Conservation (phyloP, 148 eudicot genomes). For the Amaranthus palmeri region DNA sequence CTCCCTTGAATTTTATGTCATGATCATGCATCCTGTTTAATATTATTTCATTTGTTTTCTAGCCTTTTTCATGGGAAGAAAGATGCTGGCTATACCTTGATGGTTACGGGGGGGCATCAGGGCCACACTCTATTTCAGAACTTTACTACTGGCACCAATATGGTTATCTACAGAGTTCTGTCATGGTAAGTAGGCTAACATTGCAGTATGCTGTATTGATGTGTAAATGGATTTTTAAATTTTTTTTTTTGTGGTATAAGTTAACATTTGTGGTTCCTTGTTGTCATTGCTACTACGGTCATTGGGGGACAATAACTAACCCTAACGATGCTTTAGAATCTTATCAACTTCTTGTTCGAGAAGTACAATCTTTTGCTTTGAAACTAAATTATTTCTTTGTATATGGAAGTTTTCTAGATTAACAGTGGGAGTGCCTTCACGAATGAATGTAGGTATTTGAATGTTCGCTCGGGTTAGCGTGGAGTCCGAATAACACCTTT, state of each 20-base stretch:
- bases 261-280: too few species aligned
- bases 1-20: neutral
- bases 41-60: constrained; percentile 4
- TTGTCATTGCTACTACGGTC: too few species aligned
- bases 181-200: constrained; percentile 46
- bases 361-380: too few species aligned
- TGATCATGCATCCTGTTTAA: neutral
- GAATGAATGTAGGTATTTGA: too few species aligned
- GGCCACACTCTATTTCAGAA: constrained; percentile 85
- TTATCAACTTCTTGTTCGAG: too few species aligned
- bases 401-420: too few species aligned
- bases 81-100: constrained; percentile 69
- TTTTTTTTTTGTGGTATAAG: neutral
- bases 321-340: too few species aligned
- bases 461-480: too few species aligned
- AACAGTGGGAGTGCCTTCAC: too few species aligned
- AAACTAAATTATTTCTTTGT: too few species aligned
- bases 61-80: constrained; percentile 49
- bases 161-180: constrained; percentile 61
- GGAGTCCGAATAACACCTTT: too few species aligned
- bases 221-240: neutral
- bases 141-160: constrained; percentile 75
- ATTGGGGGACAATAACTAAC: too few species aligned
- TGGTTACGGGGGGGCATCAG: constrained; percentile 54
- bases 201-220: neutral